These are phyloP conservation scores for Pythium phragmiticola DNA, from an alignment of 352 stramenopile genomes.

Conservation along the genomic window DNA sequence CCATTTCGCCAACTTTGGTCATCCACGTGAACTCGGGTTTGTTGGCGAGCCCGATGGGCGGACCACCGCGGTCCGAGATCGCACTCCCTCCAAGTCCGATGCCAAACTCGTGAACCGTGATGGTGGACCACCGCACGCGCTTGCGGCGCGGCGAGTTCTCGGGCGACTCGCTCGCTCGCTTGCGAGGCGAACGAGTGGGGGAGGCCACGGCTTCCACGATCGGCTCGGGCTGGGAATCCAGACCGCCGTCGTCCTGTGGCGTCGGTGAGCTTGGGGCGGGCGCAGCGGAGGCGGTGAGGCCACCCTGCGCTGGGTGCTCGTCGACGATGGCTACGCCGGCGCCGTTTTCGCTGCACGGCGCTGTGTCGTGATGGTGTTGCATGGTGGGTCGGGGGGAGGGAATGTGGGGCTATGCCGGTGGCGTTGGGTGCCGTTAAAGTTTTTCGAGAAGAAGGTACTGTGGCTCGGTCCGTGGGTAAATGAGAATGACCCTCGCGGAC, in stretches of 20 bases:
- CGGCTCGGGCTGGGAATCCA: not conserved
- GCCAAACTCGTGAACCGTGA: slow-evolving; percentile 51
- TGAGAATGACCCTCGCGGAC: slow-evolving; percentile 23
- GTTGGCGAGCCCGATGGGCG: slow-evolving; percentile 40
- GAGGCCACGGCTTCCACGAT: not conserved
- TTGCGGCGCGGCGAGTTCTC: slow-evolving; percentile 25
- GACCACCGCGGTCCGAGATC: slow-evolving; percentile 38
- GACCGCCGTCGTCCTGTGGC: slow-evolving; percentile 5
- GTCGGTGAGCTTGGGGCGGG: not conserved
- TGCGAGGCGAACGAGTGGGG: slow-evolving; percentile 3
- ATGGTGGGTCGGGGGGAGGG: slow-evolving; percentile 1
- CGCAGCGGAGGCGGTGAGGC: not conserved
- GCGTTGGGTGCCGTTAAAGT: slow-evolving; percentile 7
- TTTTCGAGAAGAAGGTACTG: slow-evolving; percentile 16
- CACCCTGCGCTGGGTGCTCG: not conserved
- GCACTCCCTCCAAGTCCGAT: slow-evolving; percentile 42
- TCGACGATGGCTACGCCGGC: not conserved
- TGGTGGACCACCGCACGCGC: slow-evolving; percentile 42
- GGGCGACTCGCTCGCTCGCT: slow-evolving; percentile 5
- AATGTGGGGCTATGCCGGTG: not conserved
- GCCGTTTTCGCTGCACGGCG: not conserved
- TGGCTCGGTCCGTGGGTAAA: slow-evolving; percentile 1
- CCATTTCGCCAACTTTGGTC: slow-evolving; percentile 52
- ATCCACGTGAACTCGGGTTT: slow-evolving; percentile 49
- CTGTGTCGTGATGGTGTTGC: slow-evolving; percentile 2